Evolutionary conservation across 768 basidiomycete genomes (phyloP).

Genomic region (Chlorophyllum brunneum): DNA sequence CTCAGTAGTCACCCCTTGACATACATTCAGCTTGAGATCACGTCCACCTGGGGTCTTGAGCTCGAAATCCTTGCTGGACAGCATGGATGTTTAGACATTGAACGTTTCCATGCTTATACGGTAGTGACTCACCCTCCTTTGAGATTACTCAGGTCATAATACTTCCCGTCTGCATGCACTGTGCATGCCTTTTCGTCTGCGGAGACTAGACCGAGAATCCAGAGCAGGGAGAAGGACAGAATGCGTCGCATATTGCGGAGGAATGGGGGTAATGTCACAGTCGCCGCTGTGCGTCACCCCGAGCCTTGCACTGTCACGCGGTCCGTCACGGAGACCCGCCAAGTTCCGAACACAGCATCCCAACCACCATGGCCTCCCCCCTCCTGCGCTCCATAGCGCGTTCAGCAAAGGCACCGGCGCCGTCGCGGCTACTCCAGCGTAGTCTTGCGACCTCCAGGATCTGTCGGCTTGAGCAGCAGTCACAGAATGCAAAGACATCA

Average conservation of each 20-base stretch:
- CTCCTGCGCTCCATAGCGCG: constrained; percentile 62
- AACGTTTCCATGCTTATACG: constrained; percentile 5
- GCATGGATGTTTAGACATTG: constrained; percentile 13
- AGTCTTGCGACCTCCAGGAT: constrained; percentile 33
- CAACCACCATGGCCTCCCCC: constrained; percentile 56
- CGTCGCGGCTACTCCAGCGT: constrained; percentile 29
- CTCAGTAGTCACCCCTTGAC: constrained; percentile 52
- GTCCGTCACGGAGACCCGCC: constrained; percentile 29
- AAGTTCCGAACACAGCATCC: constrained; percentile 29
- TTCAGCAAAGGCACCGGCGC: constrained; percentile 28
- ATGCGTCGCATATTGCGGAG: constrained; percentile 5
- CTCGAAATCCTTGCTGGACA: constrained; percentile 59
- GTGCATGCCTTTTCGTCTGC: constrained; percentile 63
- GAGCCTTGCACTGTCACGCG: background rate
- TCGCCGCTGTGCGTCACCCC: background rate
- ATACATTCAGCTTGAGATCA: constrained; percentile 59
- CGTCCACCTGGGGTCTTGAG: constrained; percentile 44
- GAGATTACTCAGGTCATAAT: constrained; percentile 65
- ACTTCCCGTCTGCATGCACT: constrained; percentile 48
- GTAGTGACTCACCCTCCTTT: constrained; percentile 43
- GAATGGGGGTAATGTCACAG: constrained; percentile 13
- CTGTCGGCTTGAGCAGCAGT: constrained; percentile 24
- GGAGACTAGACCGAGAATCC: constrained; percentile 10
- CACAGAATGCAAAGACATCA: constrained; percentile 31
- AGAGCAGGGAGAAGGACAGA: constrained; percentile 9